These are phyloP conservation scores for Isabelozyma gotoi DNA, from an alignment of 805 yeast genomes.

Conservation along the genomic window DNA sequence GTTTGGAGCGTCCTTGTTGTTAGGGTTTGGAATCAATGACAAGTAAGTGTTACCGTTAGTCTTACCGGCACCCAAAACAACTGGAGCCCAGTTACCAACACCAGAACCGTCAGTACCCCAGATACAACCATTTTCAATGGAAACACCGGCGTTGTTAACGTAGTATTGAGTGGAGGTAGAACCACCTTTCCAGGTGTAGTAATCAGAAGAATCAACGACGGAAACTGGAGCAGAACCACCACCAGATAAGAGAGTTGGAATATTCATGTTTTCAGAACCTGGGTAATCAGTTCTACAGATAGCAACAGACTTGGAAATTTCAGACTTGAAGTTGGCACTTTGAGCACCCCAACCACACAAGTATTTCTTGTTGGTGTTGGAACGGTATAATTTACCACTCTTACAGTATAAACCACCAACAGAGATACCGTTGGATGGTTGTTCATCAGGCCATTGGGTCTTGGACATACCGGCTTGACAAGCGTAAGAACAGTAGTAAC, in stretches of 20 bases:
- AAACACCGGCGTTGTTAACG: slow-evolving; percentile 75
- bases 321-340: slow-evolving; percentile 53
- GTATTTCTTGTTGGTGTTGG: slow-evolving; percentile 49
- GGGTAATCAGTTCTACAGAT: slow-evolving; percentile 80
- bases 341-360: slow-evolving; percentile 67
- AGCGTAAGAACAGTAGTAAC: slow-evolving; percentile 73
- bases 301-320: slow-evolving; percentile 54
- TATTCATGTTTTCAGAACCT: slow-evolving; percentile 78
- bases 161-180: slow-evolving; percentile 71
- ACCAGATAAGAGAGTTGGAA: slow-evolving; percentile 63
- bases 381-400: slow-evolving; percentile 60
- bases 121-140: slow-evolving; percentile 65
- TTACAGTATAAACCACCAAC: slow-evolving; percentile 71
- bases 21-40: slow-evolving; percentile 77
- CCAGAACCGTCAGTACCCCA: slow-evolving; percentile 64
- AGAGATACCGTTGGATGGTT: slow-evolving; percentile 67
- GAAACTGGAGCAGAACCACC: slow-evolving; percentile 52
- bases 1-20: slow-evolving; percentile 49
- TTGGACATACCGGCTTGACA: slow-evolving; percentile 80
- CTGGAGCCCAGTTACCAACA: slow-evolving; percentile 80
- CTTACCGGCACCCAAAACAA: slow-evolving; percentile 76
- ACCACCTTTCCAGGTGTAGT: slow-evolving; percentile 63
- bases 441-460: slow-evolving; percentile 73
- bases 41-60: slow-evolving; percentile 60
- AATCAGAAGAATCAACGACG: slow-evolving; percentile 58